phyloP scores from a whole-genome alignment of 768 basidiomycete genomes.

The Hypholoma sublateritium region DNA sequence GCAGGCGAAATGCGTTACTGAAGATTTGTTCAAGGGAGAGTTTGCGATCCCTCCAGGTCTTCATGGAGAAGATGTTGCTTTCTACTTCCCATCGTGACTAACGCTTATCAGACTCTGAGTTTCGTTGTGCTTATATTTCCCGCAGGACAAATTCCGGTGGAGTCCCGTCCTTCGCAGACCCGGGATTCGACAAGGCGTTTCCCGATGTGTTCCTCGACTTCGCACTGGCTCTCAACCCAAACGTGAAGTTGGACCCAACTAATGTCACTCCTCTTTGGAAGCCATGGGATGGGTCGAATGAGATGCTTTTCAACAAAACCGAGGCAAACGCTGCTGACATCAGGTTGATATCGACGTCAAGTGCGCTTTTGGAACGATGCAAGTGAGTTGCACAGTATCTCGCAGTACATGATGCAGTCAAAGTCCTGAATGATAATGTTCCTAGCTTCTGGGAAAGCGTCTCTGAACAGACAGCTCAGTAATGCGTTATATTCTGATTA shows the following conservation, averaged over 20 bases:
- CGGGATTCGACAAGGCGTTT: slow-evolving; percentile 36
- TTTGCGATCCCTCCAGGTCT: slow-evolving; percentile 43
- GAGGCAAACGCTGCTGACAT: slow-evolving; percentile 30
- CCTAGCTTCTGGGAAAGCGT: slow-evolving; percentile 18
- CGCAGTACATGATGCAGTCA: background rate
- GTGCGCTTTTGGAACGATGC: slow-evolving; percentile 36
- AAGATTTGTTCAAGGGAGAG: slow-evolving; percentile 29
- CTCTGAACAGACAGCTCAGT: slow-evolving; percentile 11
- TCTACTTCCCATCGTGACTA: slow-evolving; percentile 44
- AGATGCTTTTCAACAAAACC: slow-evolving; percentile 50
- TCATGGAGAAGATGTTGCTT: slow-evolving; percentile 38
- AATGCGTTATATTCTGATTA: background rate
- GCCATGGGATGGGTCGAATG: slow-evolving; percentile 26
- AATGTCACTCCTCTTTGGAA: slow-evolving; percentile 40
- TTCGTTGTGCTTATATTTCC: background rate
- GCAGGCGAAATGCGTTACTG: background rate
- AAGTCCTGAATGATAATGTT: background rate
- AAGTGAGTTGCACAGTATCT: slow-evolving; percentile 19
- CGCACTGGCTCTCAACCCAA: slow-evolving; percentile 30
- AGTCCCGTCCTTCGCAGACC: slow-evolving; percentile 31
- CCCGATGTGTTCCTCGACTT: slow-evolving; percentile 38
- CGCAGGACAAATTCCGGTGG: background rate
- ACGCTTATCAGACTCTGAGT: background rate
- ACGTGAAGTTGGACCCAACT: slow-evolving; percentile 28
- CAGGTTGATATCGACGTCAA: slow-evolving; percentile 26